Evolutionary conservation across 2,329 filamentous ascomycete genomes (phyloP).

Genomic region (Stemphylium vesicarium): DNA sequence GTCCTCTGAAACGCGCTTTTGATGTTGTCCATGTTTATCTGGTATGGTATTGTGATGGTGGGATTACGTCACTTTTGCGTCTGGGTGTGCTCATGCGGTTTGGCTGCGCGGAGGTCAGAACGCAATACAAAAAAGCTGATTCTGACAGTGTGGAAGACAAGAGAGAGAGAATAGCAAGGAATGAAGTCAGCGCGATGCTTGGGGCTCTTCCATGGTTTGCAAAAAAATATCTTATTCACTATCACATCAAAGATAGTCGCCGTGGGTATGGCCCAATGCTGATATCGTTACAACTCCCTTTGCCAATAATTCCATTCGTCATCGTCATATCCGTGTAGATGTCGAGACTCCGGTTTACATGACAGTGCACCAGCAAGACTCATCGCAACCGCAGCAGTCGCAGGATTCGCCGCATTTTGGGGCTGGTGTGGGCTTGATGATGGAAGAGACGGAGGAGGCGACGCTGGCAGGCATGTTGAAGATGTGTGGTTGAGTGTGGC

Average conservation of each 20-base stretch:
- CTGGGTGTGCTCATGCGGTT: not conserved
- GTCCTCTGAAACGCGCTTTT: not conserved
- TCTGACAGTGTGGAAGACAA: not conserved
- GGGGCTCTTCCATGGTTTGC: not conserved
- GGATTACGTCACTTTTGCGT: conserved; percentile 20
- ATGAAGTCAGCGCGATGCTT: not conserved
- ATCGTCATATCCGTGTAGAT: not conserved
- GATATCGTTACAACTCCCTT: not conserved
- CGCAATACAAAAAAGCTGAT: not conserved
- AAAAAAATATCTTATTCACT: not conserved
- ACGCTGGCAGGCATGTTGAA: conserved; percentile 43
- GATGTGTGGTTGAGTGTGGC: not conserved
- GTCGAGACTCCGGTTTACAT: conserved; percentile 6
- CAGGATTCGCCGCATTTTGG: conserved; percentile 44
- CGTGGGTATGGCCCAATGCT: not conserved
- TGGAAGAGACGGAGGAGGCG: conserved; percentile 44
- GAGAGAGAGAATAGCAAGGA: not conserved
- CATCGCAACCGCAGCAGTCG: conserved; percentile 49
- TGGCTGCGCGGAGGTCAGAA: not conserved
- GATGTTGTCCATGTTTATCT: not conserved
- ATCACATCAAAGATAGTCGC: not conserved
- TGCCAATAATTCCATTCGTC: not conserved
- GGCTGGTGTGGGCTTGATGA: conserved; percentile 47
- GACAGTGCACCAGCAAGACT: conserved; percentile 36
- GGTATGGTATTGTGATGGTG: conserved; percentile 5